Evolutionary conservation across 495 filamentous ascomycete genomes (phyloP).

Genomic region (Recurvomyces mirabilis): DNA sequence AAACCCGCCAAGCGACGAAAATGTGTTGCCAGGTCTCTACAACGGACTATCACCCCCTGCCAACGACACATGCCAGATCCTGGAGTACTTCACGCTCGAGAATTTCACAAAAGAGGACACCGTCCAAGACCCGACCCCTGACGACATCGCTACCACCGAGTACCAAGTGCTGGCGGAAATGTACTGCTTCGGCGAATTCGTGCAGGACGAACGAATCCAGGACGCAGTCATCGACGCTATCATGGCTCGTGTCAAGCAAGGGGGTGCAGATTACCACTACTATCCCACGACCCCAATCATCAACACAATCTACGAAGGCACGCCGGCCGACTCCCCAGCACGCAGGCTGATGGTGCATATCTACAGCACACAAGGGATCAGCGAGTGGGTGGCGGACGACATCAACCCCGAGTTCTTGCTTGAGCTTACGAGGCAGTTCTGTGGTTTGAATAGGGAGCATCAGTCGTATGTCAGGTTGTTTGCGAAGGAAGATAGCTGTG

Average conservation of each 20-base stretch:
- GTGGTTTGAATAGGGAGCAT: too few species aligned
- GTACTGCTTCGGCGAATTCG: slow-evolving; percentile 5
- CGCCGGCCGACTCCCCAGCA: neutral
- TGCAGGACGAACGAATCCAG: slow-evolving; percentile 5
- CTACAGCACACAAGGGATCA: neutral
- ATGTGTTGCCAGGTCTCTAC: too few species aligned
- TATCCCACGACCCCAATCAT: neutral
- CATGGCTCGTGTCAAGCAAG: slow-evolving; percentile 1
- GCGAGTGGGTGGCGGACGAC: neutral
- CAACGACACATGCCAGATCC: too few species aligned
- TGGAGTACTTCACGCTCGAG: too few species aligned
- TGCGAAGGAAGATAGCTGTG: too few species aligned
- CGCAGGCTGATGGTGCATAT: neutral
- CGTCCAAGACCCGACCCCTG: neutral
- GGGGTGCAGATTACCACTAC: neutral
- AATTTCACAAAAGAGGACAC: too few species aligned
- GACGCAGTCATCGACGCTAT: neutral
- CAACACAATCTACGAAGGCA: neutral
- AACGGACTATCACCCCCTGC: too few species aligned
- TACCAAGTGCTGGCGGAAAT: neutral
- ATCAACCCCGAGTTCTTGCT: neutral
- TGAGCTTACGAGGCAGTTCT: neutral
- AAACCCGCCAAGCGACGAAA: too few species aligned
- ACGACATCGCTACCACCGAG: neutral
- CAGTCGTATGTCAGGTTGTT: too few species aligned